phyloP scores from a whole-genome alignment of 495 filamentous ascomycete genomes.

The Neurospora cerealis region DNA sequence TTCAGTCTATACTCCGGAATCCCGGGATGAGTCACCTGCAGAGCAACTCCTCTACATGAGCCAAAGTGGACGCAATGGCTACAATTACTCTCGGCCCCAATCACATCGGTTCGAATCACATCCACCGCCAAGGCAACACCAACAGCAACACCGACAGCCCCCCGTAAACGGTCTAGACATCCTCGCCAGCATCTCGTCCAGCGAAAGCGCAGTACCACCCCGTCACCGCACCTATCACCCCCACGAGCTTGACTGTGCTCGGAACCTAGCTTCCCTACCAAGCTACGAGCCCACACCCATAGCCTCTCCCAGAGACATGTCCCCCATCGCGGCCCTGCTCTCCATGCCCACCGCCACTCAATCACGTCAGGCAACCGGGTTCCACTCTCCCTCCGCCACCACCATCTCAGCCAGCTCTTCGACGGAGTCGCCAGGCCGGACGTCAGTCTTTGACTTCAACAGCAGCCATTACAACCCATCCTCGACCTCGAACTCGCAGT shows the following conservation, averaged over 20 bases:
- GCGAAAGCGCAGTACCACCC: neutral
- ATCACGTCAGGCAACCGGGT: neutral
- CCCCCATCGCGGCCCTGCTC: neutral
- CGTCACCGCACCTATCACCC: neutral
- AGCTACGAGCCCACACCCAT: neutral
- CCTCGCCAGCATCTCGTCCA: neutral
- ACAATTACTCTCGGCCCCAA: neutral
- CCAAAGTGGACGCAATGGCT: neutral
- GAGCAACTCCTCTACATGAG: neutral
- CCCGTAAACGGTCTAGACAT: neutral
- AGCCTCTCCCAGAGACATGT: neutral
- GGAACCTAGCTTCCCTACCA: neutral
- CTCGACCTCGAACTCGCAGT: neutral
- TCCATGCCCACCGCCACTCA: neutral
- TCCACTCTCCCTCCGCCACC: neutral
- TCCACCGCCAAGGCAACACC: neutral
- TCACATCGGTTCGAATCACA: neutral
- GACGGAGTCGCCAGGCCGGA: neutral
- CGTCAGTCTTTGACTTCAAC: neutral
- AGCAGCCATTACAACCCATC: neutral
- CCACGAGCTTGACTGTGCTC: neutral
- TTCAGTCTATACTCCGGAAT: neutral
- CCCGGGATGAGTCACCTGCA: neutral
- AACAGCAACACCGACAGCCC: neutral
- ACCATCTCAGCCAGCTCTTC: neutral